Base-by-base conservation (phyloP, 768 basidiomycete species). In the Dioszegia aurantiaca region DNA sequence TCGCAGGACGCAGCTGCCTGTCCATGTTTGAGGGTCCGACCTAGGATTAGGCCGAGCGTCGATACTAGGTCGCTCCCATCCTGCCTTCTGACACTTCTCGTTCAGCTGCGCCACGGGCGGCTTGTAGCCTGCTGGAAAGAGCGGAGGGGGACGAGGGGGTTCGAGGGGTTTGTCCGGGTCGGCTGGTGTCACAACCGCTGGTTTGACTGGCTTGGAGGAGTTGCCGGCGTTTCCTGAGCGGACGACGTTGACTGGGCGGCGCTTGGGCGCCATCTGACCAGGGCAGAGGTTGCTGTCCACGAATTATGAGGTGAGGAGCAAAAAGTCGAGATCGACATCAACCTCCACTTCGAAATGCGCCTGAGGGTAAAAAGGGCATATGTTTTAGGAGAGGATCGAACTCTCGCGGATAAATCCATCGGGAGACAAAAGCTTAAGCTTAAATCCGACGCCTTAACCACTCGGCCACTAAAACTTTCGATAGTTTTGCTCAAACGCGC, bases 221-320 rank as follows among this genome's bases (percentile, higher is more conserved):
- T 89, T 92, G 46, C 90, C 89, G n/a, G 89, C 87, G 74, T 90
- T 90, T 42, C 90, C 90, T 58, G 88, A 87, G 74, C 87, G 88
- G 62, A 90, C 85, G 51, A 91, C 88, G 63, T 87, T 86, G 78
- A 81, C 86, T 57, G 81, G 82, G 16, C 86, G 83, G 58, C 67
- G 61, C 26, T 69, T 70, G 2, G 76, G 76, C 16, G 76, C 68
- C 76, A 77, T 77, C 31, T 11, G 40, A 27, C 9, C 30, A 39
- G 4, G 27, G 33, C 3, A 23, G 36, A 24, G 19, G 21, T 19
- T 19, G 36, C 37, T 37, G 48, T n/a, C n/a, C n/a, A n/a, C n/a
- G n/a, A n/a, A n/a, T n/a, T n/a, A 24, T 45, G 19, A 26, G 44
- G 26, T 45, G 21, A 11, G 21, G 31, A 14, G 48, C 48, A 51